These are phyloP conservation scores for Chaetomiaceae sp. DNA, from an alignment of 2,329 filamentous ascomycete genomes.

Conservation along the genomic window DNA sequence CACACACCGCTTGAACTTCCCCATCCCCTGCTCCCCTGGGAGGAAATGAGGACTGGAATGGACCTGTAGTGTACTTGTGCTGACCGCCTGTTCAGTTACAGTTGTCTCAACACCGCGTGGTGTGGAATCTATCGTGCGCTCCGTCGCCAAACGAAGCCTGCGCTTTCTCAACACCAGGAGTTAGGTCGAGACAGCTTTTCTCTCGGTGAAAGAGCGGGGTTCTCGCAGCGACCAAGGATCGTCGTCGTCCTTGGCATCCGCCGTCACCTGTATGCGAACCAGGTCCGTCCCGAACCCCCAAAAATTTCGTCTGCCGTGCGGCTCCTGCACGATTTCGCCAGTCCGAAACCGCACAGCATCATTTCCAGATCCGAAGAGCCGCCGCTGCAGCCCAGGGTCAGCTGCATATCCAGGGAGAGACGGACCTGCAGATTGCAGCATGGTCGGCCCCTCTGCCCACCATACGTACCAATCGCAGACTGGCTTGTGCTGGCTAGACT, in stretches of 20 bases:
- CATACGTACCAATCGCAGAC: conserved; percentile 17
- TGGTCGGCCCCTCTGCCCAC: conserved; percentile 3
- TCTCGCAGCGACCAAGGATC: no score
- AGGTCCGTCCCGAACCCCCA: no score
- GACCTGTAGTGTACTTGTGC: neutral
- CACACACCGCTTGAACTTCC: conserved; percentile 7
- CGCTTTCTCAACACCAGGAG: no score
- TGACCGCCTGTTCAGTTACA: conserved; percentile 16
- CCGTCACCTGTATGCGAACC: no score
- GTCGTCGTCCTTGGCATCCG: no score
- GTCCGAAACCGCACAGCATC: neutral
- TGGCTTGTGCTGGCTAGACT: conserved; percentile 10
- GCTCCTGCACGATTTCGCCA: no score
- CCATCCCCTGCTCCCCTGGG: neutral
- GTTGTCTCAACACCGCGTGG: conserved; percentile 11
- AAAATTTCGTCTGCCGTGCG: no score
- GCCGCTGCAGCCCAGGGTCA: neutral
- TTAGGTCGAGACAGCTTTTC: no score
- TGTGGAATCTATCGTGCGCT: no score
- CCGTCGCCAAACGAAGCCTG: no score
- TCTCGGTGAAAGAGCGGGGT: no score
- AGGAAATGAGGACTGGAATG: neutral
- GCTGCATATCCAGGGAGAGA: conserved; percentile 6
- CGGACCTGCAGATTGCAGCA: conserved; percentile 16
- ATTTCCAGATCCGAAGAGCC: neutral